A percentile compares a stretch with the other conserved stretches of the same genome.
Conservation (phyloP, 148 eudicot genomes). For the Drosera capensis region DNA sequence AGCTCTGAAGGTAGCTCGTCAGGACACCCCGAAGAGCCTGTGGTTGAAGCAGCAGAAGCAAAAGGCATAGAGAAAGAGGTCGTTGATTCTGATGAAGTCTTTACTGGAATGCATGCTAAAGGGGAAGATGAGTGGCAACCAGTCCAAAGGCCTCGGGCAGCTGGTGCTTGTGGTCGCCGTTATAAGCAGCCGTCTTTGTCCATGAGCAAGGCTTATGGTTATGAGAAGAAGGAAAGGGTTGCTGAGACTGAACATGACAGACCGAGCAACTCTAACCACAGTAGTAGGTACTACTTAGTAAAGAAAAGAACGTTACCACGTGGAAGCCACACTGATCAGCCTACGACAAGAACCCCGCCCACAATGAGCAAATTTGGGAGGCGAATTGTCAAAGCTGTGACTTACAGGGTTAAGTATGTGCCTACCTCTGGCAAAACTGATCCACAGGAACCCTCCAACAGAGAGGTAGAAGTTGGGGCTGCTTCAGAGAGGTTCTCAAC, state of each 20-base stretch:
- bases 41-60: conserved; percentile 22
- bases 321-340: conserved; percentile 49
- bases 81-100: conserved; percentile 17
- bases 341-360: conserved; percentile 30
- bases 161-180: conserved; percentile 62
- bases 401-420: conserved; percentile 80
- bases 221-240: conserved; percentile 58
- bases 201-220: conserved; percentile 41
- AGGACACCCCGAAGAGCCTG: conserved; percentile 20
- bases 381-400: conserved; percentile 54
- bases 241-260: conserved; percentile 42
- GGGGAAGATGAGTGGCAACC: conserved; percentile 95
- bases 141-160: conserved; percentile 83
- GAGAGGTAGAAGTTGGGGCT: conserved; percentile 34
- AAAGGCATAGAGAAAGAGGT: conserved; percentile 17
- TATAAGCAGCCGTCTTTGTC: conserved; percentile 54
- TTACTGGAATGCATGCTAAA: conserved; percentile 45
- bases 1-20: conserved; percentile 4
- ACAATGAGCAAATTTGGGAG: conserved; percentile 62
- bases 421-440: conserved; percentile 39
- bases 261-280: conserved; percentile 39
- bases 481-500: conserved; percentile 49
- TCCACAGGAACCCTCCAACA: conserved; percentile 19
- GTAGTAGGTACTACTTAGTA: conserved; percentile 49
- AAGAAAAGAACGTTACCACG: conserved; percentile 57